phyloP scores from a whole-genome alignment of 805 yeast genomes.

The Debaryomyces maramus region DNA sequence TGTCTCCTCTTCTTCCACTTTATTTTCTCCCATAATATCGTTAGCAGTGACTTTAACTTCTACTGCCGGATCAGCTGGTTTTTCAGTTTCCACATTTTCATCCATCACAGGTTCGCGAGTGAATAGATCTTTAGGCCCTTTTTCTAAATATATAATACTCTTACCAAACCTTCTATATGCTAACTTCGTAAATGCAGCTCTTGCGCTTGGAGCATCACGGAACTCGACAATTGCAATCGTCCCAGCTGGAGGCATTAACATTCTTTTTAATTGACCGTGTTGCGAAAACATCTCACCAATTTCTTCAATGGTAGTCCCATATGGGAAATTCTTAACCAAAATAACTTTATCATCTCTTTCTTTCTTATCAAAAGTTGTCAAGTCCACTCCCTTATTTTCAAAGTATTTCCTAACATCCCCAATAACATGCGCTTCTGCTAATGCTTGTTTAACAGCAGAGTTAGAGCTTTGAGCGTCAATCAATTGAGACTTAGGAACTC shows the following conservation, averaged over 20 bases:
- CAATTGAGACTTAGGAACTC: conserved; percentile 77
- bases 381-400: conserved; percentile 81
- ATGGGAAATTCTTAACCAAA: conserved; percentile 87
- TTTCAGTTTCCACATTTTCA: conserved; percentile 32
- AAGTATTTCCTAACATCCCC: conserved; percentile 88
- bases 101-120: conserved; percentile 52
- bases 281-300: conserved; percentile 77
- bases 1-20: conserved; percentile 29
- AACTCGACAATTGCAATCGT: conserved; percentile 93
- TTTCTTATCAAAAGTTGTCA: conserved; percentile 61
- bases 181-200: conserved; percentile 84
- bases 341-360: conserved; percentile 81
- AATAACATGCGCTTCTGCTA: conserved; percentile 95
- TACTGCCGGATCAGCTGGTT: conserved; percentile 36
- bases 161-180: conserved; percentile 87
- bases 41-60: conserved; percentile 47
- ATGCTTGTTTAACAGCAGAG: conserved; percentile 93
- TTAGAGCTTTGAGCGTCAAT: conserved; percentile 83
- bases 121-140: conserved; percentile 86
- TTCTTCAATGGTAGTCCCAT: conserved; percentile 78
- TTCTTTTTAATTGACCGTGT: conserved; percentile 75
- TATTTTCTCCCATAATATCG: conserved; percentile 39
- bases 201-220: conserved; percentile 77
- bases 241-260: conserved; percentile 94
- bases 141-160: conserved; percentile 84